These are phyloP conservation scores for Otatea glauca DNA, from an alignment of 176 grass and related monocot genomes.

Conservation along the genomic window DNA sequence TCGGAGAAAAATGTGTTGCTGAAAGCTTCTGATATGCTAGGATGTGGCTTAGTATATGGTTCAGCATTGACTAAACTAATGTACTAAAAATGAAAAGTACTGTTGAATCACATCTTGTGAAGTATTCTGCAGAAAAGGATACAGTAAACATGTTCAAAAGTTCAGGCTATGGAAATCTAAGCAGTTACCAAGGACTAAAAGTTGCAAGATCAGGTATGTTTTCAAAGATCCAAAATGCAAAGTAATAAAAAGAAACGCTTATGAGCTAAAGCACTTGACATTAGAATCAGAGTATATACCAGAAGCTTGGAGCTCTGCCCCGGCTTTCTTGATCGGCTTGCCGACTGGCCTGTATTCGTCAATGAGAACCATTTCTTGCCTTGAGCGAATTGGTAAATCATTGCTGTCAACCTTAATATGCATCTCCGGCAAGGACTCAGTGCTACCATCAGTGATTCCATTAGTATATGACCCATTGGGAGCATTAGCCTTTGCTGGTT, in stretches of 20 bases:
- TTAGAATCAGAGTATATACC: conserved; percentile 57
- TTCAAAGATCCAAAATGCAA: conserved; percentile 4
- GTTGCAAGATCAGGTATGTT: background rate
- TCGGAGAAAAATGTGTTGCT: background rate
- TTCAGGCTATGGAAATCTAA: background rate
- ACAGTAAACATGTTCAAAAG: conserved; percentile 16
- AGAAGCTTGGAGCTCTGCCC: conserved; percentile 85
- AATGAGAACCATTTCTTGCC: conserved; percentile 59
- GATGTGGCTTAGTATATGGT: background rate
- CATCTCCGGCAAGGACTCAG: background rate
- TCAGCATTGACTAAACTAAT: conserved; percentile 4
- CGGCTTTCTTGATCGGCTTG: conserved; percentile 66
- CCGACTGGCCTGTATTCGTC: conserved; percentile 77
- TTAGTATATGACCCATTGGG: conserved; percentile 24
- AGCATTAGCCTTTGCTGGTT: conserved; percentile 21
- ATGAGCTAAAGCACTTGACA: background rate
- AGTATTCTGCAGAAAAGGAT: background rate
- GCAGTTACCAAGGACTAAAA: background rate
- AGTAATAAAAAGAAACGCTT: background rate
- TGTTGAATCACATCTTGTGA: background rate
- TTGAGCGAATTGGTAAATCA: conserved; percentile 57
- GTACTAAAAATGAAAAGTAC: background rate
- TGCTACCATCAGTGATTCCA: conserved; percentile 19
- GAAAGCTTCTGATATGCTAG: background rate
- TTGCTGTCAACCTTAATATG: background rate